phyloP scores from a whole-genome alignment of 2,329 filamentous ascomycete species.

The Whalleya microplaca region DNA sequence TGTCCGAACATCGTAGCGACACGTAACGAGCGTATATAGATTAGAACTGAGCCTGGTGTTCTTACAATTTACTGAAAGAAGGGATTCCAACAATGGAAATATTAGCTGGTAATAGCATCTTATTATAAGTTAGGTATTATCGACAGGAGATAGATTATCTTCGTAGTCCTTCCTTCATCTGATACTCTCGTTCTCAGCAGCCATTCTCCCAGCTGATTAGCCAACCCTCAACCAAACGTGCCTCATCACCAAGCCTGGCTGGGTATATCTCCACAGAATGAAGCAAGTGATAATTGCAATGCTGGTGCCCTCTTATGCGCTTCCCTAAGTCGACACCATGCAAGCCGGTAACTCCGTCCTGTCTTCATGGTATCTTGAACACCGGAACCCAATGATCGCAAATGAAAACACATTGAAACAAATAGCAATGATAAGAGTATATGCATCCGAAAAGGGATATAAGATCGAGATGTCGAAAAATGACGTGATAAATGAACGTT shows the following conservation, averaged over 20 bases:
- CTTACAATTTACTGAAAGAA: no score
- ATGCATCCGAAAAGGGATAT: background rate
- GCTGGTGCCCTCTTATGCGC: slow-evolving; percentile 4
- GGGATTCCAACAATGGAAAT: no score
- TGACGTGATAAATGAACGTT: background rate
- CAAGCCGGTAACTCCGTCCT: slow-evolving; percentile 6
- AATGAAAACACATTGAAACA: slow-evolving; percentile 4
- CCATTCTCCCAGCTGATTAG: slow-evolving; percentile 3
- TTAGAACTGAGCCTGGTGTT: no score
- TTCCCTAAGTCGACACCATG: slow-evolving; percentile 1
- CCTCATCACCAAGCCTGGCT: slow-evolving; percentile 6
- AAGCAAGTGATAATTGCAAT: slow-evolving; percentile 9
- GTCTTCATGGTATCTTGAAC: slow-evolving; percentile 1
- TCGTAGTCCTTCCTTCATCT: slow-evolving; percentile 1
- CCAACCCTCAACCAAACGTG: slow-evolving; percentile 6
- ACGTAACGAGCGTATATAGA: no score
- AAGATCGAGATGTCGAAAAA: background rate
- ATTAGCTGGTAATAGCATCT: background rate
- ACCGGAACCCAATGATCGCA: slow-evolving; percentile 2
- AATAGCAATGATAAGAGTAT: background rate
- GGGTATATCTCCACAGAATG: slow-evolving; percentile 18
- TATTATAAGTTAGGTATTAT: slow-evolving; percentile 10
- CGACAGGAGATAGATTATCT: background rate
- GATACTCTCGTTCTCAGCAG: slow-evolving; percentile 13
- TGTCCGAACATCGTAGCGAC: no score